Percentiles rank a stretch among this genome's conserved stretches.
Conservation (phyloP, 176 grass and related monocot genomes). For the Eragrostis curvula region DNA sequence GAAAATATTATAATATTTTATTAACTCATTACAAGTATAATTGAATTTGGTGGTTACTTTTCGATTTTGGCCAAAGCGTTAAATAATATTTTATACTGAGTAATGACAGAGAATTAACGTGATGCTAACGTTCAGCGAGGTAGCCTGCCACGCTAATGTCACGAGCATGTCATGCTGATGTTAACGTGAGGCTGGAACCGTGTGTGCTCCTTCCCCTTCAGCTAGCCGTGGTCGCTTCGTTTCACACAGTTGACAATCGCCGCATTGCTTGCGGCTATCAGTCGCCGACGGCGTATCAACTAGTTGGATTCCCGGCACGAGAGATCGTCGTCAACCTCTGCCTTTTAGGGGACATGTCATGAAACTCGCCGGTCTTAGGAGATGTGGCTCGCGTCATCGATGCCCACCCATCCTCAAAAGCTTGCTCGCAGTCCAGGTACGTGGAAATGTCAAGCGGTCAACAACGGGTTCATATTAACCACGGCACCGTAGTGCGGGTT, state of each 20-base stretch:
- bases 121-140: not conserved
- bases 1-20: too few relatives aligned
- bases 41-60: too few relatives aligned
- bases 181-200: constrained; percentile 2
- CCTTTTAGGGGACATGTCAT: constrained; percentile 21
- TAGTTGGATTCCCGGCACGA: not conserved
- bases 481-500: not conserved
- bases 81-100: too few relatives aligned
- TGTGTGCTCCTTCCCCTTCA: not conserved
- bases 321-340: not conserved
- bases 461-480: constrained; percentile 6
- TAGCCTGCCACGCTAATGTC: not conserved
- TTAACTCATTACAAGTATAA: too few relatives aligned
- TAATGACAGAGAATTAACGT: too few relatives aligned
- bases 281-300: not conserved
- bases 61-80: too few relatives aligned
- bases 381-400: constrained; percentile 10
- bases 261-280: not conserved
- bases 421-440: not conserved
- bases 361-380: not conserved
- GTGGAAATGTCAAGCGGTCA: not conserved
- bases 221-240: not conserved
- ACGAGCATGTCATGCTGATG: constrained; percentile 29
- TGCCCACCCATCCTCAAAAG: too few relatives aligned
- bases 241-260: constrained; percentile 1